Conservation (phyloP, 2,329 filamentous ascomycete species). For the Hymenoscyphus albidus region DNA sequence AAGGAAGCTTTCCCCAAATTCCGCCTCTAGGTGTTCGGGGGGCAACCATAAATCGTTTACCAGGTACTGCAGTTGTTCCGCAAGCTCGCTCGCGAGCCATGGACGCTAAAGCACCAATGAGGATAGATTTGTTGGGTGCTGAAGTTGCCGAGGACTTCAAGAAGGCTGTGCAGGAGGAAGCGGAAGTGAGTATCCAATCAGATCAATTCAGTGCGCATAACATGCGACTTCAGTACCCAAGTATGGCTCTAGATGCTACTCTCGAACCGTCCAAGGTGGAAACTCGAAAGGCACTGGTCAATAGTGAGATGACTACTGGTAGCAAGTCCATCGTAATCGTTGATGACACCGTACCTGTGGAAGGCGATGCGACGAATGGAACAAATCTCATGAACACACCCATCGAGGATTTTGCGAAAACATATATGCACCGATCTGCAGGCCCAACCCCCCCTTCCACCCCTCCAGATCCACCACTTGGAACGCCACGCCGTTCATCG, state of each 20-base stretch:
- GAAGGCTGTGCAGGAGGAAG: conserved; percentile 65
- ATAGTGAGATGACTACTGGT: conserved; percentile 54
- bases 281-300: conserved; percentile 16
- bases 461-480: conserved; percentile 45
- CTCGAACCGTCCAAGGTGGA: conserved; percentile 19
- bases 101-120: conserved; percentile 50
- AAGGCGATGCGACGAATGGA: conserved; percentile 50
- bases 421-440: conserved; percentile 45
- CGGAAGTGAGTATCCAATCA: conserved; percentile 34
- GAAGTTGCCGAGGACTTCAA: conserved; percentile 76
- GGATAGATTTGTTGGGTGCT: conserved; percentile 80
- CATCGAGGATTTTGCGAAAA: conserved; percentile 51
- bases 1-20: conserved; percentile 34
- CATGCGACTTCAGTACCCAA: conserved; percentile 24
- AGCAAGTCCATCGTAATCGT: conserved; percentile 90
- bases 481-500: conserved; percentile 53
- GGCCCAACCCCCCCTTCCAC: conserved; percentile 60
- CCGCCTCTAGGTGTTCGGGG: conserved; percentile 36
- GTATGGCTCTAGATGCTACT: conserved; percentile 27
- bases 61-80: conserved; percentile 58
- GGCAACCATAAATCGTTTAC: conserved; percentile 54
- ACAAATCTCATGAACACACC: conserved; percentile 41
- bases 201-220: conserved; percentile 18
- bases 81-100: conserved; percentile 46
- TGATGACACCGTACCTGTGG: conserved; percentile 45